These are phyloP conservation scores for Podila horticola DNA, from an alignment of 192 early-diverging fungal genomes.

Conservation along the genomic window DNA sequence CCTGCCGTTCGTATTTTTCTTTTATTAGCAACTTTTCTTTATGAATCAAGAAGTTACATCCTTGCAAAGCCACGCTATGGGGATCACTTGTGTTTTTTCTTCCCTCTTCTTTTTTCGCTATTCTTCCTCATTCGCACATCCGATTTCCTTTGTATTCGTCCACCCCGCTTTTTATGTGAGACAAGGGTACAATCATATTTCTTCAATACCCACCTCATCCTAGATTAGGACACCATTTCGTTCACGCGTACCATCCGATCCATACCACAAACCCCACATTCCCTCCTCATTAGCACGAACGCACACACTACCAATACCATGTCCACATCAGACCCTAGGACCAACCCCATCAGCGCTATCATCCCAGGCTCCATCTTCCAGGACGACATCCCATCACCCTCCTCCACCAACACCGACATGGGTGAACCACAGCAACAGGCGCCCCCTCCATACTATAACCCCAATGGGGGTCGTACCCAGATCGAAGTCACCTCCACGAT, in stretches of 20 bases:
- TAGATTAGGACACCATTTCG: too few species aligned
- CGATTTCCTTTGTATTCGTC: background rate
- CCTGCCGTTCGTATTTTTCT: too few species aligned
- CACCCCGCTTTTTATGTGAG: too few species aligned
- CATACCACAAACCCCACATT: too few species aligned
- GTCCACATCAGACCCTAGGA: too few species aligned
- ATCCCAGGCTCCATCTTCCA: slow-evolving; percentile 31
- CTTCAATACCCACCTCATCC: background rate
- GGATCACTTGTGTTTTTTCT: background rate
- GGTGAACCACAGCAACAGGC: background rate
- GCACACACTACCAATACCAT: too few species aligned
- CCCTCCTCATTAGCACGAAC: too few species aligned
- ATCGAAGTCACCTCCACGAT: slow-evolving; percentile 31
- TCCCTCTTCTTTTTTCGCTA: background rate
- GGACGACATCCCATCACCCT: slow-evolving; percentile 21
- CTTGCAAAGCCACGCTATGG: too few species aligned
- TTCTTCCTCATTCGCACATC: background rate
- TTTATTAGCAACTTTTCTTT: too few species aligned
- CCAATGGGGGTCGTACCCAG: background rate
- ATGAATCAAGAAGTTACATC: too few species aligned
- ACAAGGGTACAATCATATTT: background rate
- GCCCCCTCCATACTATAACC: background rate
- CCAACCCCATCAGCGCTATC: slow-evolving; percentile 2
- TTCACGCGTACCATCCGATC: too few species aligned
- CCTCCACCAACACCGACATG: background rate